Evolutionary conservation across 2,329 filamentous ascomycete species (phyloP), one percentile per base, ranked within the genome.

Genomic region (Orbilia brochopaga): DNA sequence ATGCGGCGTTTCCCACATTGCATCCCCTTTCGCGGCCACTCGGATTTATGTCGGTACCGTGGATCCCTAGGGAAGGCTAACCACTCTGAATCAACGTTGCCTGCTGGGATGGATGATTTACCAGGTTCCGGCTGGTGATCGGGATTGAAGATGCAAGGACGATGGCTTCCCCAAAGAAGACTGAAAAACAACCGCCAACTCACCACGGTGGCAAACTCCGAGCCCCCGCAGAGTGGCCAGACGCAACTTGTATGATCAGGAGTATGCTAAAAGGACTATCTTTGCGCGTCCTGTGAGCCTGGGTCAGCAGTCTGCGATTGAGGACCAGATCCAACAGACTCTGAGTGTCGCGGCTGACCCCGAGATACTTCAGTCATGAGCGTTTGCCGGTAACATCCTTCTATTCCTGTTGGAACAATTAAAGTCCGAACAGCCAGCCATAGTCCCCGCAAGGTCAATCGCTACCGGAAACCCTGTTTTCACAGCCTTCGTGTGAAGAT

Each of bases 371-470:
- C 13, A 37, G 6, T 23, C 23, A 23, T 30, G 50, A 30, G 21
- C 24, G 19, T 27, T 23, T 27, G 7, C 24, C 23, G 17, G 46
- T 13, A 51, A 27, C 19, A 27, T 51, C 46, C 23, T 15, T 51
- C 42, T n/a, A 5, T 46, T 5, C 5, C 5, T n/a, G 42, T n/a
- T 21, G 19, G n/a, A 4, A 51, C 3, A 51, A 21, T 19, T 53
- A 5, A 37, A 37, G 21, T 10, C 17, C 11, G 30, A 53, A 42
- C 17, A 15, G 32, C 17, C 27, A 37, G 21, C 6, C 54, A 67
- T 42, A 61, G 66, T 70, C 66, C 48, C 40, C 24, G 48, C 59
- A 64, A 55, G 66, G 66, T 70, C 66, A 70, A 70, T 69, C 65
- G 48, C 52, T 54, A 51, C 53, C n/a, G 27, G 35, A 10, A 63